These are phyloP conservation scores for Cryphonectria carpinicola DNA, from an alignment of 2,329 filamentous ascomycete species.

Conservation along the genomic window DNA sequence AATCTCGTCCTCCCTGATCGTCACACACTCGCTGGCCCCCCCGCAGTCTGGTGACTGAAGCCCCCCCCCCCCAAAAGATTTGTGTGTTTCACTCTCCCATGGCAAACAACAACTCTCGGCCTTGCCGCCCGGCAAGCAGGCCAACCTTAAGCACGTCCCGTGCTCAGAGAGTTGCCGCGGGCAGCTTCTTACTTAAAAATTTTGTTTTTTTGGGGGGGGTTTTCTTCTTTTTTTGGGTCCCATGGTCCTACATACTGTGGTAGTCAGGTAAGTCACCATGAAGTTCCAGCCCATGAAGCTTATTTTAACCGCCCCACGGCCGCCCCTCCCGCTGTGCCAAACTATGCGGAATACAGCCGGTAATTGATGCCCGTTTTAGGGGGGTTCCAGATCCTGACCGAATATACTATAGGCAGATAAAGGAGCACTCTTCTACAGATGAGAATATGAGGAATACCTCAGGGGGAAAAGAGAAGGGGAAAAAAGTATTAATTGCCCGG, in stretches of 20 bases:
- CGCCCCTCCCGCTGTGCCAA: background rate
- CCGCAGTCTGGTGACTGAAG: background rate
- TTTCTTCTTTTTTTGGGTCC: no score
- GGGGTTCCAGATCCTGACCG: background rate
- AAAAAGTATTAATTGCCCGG: background rate
- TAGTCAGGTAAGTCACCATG: background rate
- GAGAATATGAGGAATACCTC: background rate
- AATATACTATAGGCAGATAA: background rate
- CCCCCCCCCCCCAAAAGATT: background rate
- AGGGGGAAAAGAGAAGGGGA: background rate
- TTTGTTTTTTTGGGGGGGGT: background rate
- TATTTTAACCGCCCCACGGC: conserved; percentile 1
- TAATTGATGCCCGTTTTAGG: background rate
- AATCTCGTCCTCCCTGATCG: conserved; percentile 5
- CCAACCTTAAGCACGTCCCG: background rate
- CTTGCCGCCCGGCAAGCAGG: background rate
- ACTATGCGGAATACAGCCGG: background rate
- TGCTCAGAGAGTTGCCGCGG: background rate
- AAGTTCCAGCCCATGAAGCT: conserved; percentile 6
- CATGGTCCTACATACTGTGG: no score
- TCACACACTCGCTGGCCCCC: background rate
- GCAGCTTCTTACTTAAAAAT: background rate
- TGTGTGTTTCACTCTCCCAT: background rate
- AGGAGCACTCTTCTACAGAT: background rate
- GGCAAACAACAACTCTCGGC: background rate